Percentiles rank a stretch among this genome's conserved stretches.
phyloP scores from a whole-genome alignment of 441 rosid genomes.

The Kokia cookei region DNA sequence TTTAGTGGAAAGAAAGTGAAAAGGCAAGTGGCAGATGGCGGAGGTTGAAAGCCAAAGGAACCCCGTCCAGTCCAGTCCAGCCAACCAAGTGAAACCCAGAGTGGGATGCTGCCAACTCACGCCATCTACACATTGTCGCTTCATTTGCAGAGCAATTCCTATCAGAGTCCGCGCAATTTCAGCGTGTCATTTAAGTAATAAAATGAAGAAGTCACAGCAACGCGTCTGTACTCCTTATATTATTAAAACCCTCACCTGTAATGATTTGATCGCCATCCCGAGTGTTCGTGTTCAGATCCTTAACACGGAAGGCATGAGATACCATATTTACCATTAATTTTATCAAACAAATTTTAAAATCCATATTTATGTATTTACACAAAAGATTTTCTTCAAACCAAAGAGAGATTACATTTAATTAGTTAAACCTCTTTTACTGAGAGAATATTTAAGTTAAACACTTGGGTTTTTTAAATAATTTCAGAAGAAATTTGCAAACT shows the following conservation, averaged over 20 bases:
- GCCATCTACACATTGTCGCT: neutral
- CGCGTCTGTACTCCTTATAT: neutral
- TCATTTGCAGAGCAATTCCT: too few species aligned
- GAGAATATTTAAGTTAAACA: too few species aligned
- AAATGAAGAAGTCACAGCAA: neutral
- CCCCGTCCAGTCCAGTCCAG: neutral
- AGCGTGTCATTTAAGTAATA: neutral
- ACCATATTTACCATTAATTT: too few species aligned
- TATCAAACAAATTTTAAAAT: too few species aligned
- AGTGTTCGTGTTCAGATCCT: too few species aligned
- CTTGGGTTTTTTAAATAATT: too few species aligned
- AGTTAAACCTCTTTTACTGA: too few species aligned
- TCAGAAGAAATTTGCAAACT: neutral
- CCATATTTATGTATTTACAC: too few species aligned
- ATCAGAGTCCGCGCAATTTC: neutral
- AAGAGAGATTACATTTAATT: too few species aligned
- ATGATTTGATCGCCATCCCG: too few species aligned
- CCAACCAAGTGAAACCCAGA: neutral
- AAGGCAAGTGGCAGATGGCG: neutral
- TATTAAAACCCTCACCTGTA: neutral
- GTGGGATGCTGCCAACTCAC: neutral
- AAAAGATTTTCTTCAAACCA: too few species aligned
- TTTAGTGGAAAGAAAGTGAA: neutral
- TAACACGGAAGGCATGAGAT: too few species aligned
- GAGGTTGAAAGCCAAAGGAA: conserved; percentile 4